Evolutionary conservation across 257 asterid genomes (phyloP).

Genomic region (Scutellaria galericulata): DNA sequence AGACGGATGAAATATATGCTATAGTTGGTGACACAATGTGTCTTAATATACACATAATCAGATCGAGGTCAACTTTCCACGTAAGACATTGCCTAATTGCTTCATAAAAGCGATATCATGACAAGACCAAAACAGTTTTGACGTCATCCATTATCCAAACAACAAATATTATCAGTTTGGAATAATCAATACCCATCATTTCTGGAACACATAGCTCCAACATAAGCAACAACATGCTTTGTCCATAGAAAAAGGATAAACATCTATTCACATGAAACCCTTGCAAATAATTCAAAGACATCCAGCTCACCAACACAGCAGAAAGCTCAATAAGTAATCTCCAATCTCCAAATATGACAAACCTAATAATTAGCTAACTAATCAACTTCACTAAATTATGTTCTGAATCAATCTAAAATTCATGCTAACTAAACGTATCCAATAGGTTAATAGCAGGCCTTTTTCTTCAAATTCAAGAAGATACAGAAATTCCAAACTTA

Average conservation of each 20-base stretch:
- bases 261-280: background rate
- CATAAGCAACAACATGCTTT: conserved; percentile 4
- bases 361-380: conserved; percentile 18
- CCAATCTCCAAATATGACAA: background rate
- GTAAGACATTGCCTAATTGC: conserved; percentile 20
- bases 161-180: background rate
- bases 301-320: conserved; percentile 29
- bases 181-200: background rate
- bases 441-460: background rate
- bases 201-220: conserved; percentile 2
- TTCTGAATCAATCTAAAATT: background rate
- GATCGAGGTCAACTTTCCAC: conserved; percentile 28
- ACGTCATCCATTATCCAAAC: conserved; percentile 26
- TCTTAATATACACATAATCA: conserved; percentile 24
- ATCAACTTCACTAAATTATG: conserved; percentile 18
- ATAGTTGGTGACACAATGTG: conserved; percentile 4
- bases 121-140: conserved; percentile 20
- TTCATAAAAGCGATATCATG: conserved; percentile 14
- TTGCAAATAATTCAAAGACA: conserved; percentile 9
- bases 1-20: conserved; percentile 4
- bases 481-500: background rate
- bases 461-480: conserved; percentile 8
- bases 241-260: conserved; percentile 9
- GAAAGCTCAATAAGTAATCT: conserved; percentile 22
- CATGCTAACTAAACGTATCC: conserved; percentile 20